Percentiles rank a stretch among this genome's conserved stretches.
Evolutionary conservation across 768 basidiomycete genomes (phyloP).

Genomic region (Myochromella boudieri): DNA sequence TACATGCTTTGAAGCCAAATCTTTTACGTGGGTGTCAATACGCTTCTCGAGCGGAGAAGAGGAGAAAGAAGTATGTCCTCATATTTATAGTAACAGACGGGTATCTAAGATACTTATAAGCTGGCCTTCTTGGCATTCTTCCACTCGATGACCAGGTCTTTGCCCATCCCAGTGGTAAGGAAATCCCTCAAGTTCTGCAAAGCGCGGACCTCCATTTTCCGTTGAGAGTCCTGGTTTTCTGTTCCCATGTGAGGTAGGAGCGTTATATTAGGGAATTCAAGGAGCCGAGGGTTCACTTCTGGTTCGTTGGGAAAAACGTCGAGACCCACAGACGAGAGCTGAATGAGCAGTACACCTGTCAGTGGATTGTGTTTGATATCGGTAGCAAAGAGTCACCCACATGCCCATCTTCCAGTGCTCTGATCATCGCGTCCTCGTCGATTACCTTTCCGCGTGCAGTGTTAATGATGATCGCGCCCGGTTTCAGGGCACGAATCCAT

Average conservation of each 20-base stretch:
- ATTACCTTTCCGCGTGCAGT: conserved; percentile 91
- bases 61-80: background rate
- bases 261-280: conserved; percentile 81
- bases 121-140: conserved; percentile 17
- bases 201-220: conserved; percentile 84
- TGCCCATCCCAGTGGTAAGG: conserved; percentile 59
- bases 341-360: conserved; percentile 4
- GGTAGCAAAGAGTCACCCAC: conserved; percentile 43
- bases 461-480: conserved; percentile 77
- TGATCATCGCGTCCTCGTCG: conserved; percentile 85
- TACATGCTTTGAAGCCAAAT: conserved; percentile 1
- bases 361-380: conserved; percentile 5
- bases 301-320: conserved; percentile 91
- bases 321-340: conserved; percentile 80
- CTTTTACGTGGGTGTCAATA: conserved; percentile 6
- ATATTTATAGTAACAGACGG: background rate
- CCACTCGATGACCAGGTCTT: conserved; percentile 67
- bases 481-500: conserved; percentile 76
- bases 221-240: conserved; percentile 77
- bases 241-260: conserved; percentile 94
- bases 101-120: conserved; percentile 12
- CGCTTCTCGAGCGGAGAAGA: no score
- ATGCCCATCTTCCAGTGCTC: conserved; percentile 83
- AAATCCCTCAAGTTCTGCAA: conserved; percentile 76
- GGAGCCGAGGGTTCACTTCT: conserved; percentile 70